Conservation (phyloP, 2,329 filamentous ascomycete species). For the Chaetomiaceae sp. region DNA sequence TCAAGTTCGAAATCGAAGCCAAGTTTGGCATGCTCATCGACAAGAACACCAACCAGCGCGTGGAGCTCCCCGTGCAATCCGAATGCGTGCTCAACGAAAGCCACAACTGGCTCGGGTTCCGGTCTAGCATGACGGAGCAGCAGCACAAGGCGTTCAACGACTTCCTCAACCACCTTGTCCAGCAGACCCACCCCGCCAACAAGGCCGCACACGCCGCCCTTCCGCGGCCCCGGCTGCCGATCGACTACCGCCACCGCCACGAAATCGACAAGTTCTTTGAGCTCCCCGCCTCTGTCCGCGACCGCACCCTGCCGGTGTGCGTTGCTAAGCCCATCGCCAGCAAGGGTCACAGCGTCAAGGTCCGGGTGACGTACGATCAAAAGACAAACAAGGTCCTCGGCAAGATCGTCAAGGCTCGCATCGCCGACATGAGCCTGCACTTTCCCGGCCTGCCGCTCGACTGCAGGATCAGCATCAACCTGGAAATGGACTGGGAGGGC, state of each 20-base stretch:
- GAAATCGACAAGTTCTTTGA: conserved; percentile 84
- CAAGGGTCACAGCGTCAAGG: conserved; percentile 49
- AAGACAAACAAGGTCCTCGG: conserved; percentile 64
- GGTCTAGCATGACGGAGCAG: conserved; percentile 80
- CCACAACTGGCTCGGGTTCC: conserved; percentile 59
- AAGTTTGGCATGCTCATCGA: conserved; percentile 82
- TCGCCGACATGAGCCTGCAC: conserved; percentile 82
- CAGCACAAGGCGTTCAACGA: conserved; percentile 83
- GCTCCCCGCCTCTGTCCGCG: conserved; percentile 55
- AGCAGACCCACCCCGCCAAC: conserved; percentile 52
- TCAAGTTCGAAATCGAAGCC: conserved; percentile 87
- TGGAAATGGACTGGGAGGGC: conserved; percentile 85
- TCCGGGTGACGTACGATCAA: conserved; percentile 73
- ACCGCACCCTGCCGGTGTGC: conserved; percentile 55
- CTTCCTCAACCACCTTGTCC: conserved; percentile 69
- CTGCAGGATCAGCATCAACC: conserved; percentile 88
- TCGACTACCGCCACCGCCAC: conserved; percentile 76
- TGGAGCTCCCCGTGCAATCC: conserved; percentile 61
- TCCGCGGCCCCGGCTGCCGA: conserved; percentile 49
- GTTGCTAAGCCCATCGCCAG: conserved; percentile 57
- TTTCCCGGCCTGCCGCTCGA: conserved; percentile 75
- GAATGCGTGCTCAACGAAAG: conserved; percentile 64
- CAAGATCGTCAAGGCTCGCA: conserved; percentile 87
- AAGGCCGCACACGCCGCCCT: conserved; percentile 38
- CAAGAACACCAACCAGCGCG: conserved; percentile 63